Percentiles rank a stretch among this genome's conserved stretches.
phyloP scores from a whole-genome alignment of 768 basidiomycete species.

The Porpolomopsis calyptriformis region DNA sequence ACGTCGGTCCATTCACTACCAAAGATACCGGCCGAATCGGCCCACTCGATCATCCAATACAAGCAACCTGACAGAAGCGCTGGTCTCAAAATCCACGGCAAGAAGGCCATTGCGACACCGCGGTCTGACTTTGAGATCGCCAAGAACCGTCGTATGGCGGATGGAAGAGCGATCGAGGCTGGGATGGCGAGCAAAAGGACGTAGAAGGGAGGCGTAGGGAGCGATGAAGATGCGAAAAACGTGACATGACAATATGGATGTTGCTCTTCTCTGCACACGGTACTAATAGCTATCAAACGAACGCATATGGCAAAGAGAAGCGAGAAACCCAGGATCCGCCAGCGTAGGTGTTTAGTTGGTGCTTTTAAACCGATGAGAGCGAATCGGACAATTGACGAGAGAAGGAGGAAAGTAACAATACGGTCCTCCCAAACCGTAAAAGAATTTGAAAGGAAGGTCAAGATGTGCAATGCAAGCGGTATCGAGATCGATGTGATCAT shows the following conservation, averaged over 20 bases:
- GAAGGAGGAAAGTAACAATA: slow-evolving; percentile 61
- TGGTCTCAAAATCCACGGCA: slow-evolving; percentile 48
- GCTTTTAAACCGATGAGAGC: slow-evolving; percentile 56
- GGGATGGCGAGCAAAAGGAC: slow-evolving; percentile 52
- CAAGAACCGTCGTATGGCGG: slow-evolving; percentile 44
- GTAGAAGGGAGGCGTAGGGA: slow-evolving; percentile 51
- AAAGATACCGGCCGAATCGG: slow-evolving; percentile 43
- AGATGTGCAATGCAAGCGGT: slow-evolving; percentile 51
- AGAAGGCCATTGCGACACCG: slow-evolving; percentile 56
- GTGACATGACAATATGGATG: slow-evolving; percentile 82
- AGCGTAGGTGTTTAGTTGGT: slow-evolving; percentile 57
- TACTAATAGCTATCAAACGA: slow-evolving; percentile 70
- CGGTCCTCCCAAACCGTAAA: slow-evolving; percentile 98
- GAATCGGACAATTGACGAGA: slow-evolving; percentile 51
- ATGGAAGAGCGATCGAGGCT: slow-evolving; percentile 45
- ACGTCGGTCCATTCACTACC: slow-evolving; percentile 30
- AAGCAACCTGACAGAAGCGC: slow-evolving; percentile 47
- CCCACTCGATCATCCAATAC: slow-evolving; percentile 81
- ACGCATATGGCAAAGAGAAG: slow-evolving; percentile 54
- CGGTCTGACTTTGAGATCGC: slow-evolving; percentile 60
- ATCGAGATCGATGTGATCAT: slow-evolving; percentile 28
- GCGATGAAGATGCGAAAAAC: slow-evolving; percentile 69
- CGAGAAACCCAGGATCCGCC: slow-evolving; percentile 67
- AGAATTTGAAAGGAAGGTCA: slow-evolving; percentile 85
- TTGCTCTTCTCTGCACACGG: slow-evolving; percentile 92